Conservation (phyloP, 2,329 filamentous ascomycete species). For the Fusarium sp. region DNA sequence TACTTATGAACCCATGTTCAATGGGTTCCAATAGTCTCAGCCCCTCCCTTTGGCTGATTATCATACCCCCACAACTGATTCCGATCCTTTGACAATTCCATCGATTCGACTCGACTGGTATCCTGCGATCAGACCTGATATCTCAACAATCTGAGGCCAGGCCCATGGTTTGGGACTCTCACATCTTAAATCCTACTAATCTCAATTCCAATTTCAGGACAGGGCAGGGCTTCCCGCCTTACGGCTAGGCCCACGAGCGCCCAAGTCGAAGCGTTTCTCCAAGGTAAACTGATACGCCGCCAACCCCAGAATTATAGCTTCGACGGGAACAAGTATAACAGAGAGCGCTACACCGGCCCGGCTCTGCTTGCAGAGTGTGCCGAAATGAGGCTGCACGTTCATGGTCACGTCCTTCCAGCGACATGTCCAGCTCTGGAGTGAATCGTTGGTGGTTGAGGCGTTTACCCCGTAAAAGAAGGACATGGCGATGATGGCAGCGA, state of each 20-base stretch:
- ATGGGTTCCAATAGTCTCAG: constrained; percentile 12
- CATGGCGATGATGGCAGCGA: constrained; percentile 63
- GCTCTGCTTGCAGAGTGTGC: constrained; percentile 68
- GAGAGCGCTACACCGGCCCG: constrained; percentile 66
- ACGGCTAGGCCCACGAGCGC: constrained; percentile 46
- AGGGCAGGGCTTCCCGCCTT: constrained; percentile 51
- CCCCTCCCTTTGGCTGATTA: background rate
- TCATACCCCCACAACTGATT: background rate
- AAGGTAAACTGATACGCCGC: constrained; percentile 60
- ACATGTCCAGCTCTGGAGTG: constrained; percentile 72
- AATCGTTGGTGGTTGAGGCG: constrained; percentile 63
- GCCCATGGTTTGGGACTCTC: constrained; percentile 22
- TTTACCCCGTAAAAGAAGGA: constrained; percentile 70
- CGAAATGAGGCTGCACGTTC: constrained; percentile 65
- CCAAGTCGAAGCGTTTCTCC: constrained; percentile 55
- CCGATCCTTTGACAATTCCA: background rate
- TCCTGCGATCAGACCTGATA: constrained; percentile 1
- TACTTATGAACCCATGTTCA: background rate
- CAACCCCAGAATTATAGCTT: constrained; percentile 62
- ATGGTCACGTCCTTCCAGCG: constrained; percentile 69
- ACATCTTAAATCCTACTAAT: background rate
- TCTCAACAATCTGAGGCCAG: constrained; percentile 8
- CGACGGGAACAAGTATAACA: constrained; percentile 68
- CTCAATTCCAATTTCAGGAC: constrained; percentile 30
- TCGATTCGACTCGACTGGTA: background rate